Evolutionary conservation across 345 rosid genomes (phyloP).

Genomic region (Lepidium didymum): DNA sequence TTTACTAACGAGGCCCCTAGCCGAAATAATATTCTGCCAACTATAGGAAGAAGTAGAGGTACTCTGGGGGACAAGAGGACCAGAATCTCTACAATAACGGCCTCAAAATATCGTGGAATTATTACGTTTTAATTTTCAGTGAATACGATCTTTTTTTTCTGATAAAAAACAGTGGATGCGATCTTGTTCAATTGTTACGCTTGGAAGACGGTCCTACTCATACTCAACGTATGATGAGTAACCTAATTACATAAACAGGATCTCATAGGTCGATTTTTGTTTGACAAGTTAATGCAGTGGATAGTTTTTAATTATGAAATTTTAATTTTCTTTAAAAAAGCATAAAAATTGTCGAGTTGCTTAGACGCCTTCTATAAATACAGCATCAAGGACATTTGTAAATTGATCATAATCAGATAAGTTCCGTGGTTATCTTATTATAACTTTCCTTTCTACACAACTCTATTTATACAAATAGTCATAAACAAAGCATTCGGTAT

Average conservation of each 20-base stretch:
- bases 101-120: too few species aligned
- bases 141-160: too few species aligned
- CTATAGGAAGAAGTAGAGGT: too few species aligned
- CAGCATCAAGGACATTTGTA: not conserved
- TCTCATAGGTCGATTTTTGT: not conserved
- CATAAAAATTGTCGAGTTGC: not conserved
- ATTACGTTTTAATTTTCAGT: too few species aligned
- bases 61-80: too few species aligned
- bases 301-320: not conserved
- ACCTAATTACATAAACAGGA: not conserved
- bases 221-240: not conserved
- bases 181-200: too few species aligned
- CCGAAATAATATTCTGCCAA: too few species aligned
- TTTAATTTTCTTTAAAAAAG: not conserved
- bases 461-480: not conserved
- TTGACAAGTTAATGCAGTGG: not conserved
- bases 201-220: not conserved
- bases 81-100: too few species aligned
- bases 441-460: not conserved
- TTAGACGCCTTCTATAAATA: constrained; percentile 8
- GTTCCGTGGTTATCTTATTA: not conserved
- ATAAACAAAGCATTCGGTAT: not conserved
- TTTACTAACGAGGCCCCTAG: too few species aligned
- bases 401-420: not conserved
- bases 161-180: too few species aligned